Base-by-base conservation (phyloP, 768 basidiomycete species). In the Chlorophyllum brunneum region DNA sequence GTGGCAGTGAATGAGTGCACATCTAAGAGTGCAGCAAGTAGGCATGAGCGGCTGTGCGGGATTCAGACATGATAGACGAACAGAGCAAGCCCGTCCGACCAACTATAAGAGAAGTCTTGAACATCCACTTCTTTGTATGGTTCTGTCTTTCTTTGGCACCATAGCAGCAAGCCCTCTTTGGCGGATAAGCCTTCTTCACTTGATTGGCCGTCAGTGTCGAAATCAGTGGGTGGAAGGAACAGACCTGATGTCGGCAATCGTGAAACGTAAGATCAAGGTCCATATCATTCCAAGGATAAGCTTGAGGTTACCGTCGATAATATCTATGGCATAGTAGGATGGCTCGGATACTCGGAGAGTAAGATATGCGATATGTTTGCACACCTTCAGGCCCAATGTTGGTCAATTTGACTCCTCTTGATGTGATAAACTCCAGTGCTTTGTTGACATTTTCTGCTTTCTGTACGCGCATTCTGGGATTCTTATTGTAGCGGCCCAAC, bases 211-310 rank as follows among this genome's bases (percentile, higher is more conserved):
- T 53, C 29, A 54, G 46, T 37, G 22, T 37, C 44, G 30, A 45
- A 51, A 33, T 16, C 38, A n/a, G 49, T 29, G 11, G 47, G 16
- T 31, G 44, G 31, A 29, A 16, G 11, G 41, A 71, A n/a, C 83
- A 55, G 58, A 94, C 95, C 86, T 97, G 73, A 99, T 98, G 61
- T 95, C 94, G 20, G 97, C 95, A 58, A 99, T 98, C 4, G 95
- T 97, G 68, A 98, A 98, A 10, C 95, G 87, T 27, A 98, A 78
- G 62, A 99, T 94, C 31, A 98, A 79, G 0, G 92, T 95, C 97
- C 97, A 98, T 58, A 99, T 98, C 95, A 95, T 92, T 27, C 93
- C 95, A n/a, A 98, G 81, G 46, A 95, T 98, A 50, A 99, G 86
- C 70, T 98, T 99, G 57, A 95, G 69, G 67, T 95, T 97, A n/a